phyloP scores from a whole-genome alignment of 2,329 filamentous ascomycete genomes.

The Venturia aucupariae region DNA sequence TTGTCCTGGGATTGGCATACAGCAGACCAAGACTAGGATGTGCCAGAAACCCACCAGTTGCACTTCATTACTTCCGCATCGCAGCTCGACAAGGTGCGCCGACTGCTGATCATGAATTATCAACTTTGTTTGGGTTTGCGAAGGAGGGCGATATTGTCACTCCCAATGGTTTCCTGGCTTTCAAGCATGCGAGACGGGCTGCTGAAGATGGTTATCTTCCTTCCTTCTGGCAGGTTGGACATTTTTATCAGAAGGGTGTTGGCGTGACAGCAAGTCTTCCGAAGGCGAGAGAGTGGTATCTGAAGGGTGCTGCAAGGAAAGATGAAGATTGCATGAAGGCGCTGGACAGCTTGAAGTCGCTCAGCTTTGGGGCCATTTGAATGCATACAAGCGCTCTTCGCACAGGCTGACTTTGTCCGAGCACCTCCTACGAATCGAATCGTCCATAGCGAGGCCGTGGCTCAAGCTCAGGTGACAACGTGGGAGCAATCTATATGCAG shows the following conservation, averaged over 20 bases:
- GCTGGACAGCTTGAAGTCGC: not conserved
- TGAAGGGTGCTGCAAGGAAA: not conserved
- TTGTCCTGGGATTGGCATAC: not conserved
- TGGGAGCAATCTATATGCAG: not conserved
- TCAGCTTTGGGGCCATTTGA: not conserved
- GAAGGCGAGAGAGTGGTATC: conserved; percentile 2
- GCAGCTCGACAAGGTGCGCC: conserved; percentile 4
- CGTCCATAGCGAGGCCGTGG: too few species aligned
- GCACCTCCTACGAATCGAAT: too few species aligned
- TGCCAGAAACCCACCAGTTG: not conserved
- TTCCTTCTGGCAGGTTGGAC: not conserved
- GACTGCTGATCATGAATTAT: not conserved
- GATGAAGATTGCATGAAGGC: conserved; percentile 2
- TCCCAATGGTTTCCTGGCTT: not conserved
- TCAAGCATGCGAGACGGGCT: conserved; percentile 2
- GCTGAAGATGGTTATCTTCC: conserved; percentile 1
- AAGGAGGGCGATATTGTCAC: not conserved
- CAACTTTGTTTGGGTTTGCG: not conserved
- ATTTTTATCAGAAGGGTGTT: conserved; percentile 8
- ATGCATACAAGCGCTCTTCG: not conserved
- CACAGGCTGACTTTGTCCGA: too few species aligned
- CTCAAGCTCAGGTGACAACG: not conserved
- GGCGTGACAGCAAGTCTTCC: not conserved
- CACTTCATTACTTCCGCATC: conserved; percentile 9
- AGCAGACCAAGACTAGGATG: not conserved